Conservation (phyloP, 352 stramenopile genomes). For the Phytophthora cryptogea region DNA sequence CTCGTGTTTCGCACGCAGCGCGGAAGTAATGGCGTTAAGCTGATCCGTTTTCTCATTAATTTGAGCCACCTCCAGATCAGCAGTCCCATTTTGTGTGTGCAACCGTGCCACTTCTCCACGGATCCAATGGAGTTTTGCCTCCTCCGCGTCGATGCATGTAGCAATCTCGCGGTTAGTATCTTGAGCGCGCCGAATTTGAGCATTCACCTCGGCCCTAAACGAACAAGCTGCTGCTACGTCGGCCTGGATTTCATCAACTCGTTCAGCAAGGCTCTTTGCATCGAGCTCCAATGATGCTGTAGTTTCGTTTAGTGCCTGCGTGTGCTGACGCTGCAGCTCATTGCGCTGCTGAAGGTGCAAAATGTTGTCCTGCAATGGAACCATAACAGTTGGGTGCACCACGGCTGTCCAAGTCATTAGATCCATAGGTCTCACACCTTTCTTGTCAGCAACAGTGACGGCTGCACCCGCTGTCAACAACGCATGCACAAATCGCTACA, state of each 20-base stretch:
- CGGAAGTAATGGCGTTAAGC: constrained; percentile 9
- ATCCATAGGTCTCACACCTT: constrained; percentile 39
- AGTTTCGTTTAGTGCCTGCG: constrained; percentile 9
- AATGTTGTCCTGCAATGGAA: constrained; percentile 33
- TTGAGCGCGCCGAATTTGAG: constrained; percentile 32
- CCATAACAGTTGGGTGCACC: constrained; percentile 35
- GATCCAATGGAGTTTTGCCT: constrained; percentile 28
- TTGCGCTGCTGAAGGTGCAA: constrained; percentile 35
- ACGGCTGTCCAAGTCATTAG: constrained; percentile 39
- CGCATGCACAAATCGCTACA: constrained; percentile 30
- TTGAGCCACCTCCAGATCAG: constrained; percentile 25
- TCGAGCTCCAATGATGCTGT: constrained; percentile 16
- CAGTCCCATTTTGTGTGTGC: constrained; percentile 28
- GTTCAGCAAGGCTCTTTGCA: constrained; percentile 4
- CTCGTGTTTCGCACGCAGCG: constrained; percentile 10
- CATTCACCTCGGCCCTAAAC: constrained; percentile 31
- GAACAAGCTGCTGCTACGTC: constrained; percentile 19
- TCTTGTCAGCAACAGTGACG: constrained; percentile 35
- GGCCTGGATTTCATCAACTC: constrained; percentile 14
- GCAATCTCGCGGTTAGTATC: constrained; percentile 17
- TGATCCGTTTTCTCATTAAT: constrained; percentile 19
- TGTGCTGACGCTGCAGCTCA: constrained; percentile 14
- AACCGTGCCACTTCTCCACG: constrained; percentile 26
- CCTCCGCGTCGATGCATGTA: constrained; percentile 19
- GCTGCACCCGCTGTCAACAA: constrained; percentile 36